Evolutionary conservation across 192 early-diverging fungal species (phyloP), one percentile per base, ranked within the genome.

Genomic region (Haplosporangium gracile): DNA sequence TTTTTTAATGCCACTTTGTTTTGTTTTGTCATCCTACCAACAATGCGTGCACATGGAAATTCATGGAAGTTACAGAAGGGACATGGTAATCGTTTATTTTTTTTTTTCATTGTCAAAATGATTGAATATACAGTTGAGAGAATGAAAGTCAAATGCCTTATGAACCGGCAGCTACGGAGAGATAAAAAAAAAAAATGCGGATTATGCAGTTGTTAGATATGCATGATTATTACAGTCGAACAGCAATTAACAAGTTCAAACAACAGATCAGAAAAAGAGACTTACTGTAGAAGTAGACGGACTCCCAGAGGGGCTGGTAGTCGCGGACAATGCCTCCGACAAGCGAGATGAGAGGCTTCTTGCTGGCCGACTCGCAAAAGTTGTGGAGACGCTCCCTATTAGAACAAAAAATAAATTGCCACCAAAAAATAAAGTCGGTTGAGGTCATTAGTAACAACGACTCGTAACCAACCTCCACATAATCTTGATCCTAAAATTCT

Each of bases 271-370:
- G 63, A 45, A 77, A 42, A 49, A 26, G 24, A 42, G 8, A 70
- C 80, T 49, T 89, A 89, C 88, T 98, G 87, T 98, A 98, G 82
- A 97, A 98, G 88, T 98, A 95, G 78, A 96, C 93, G 65, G 93
- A 92, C 89, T 98, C 94, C 96, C 96, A 97, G 32, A 98, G 89
- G 9, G 96, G 96, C 83, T 96, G 94, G 87, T 98, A 98, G 88
- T 98, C 97, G 34, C 92, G 92, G 51, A 97, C 88, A 57, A 97
- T 92, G 71, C 95, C 93, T 63, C 93, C 93, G 34, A 96, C 90
- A 79, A 97, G 89, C 22, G 94, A 95, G 57, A 97, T 91, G 60
- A 97, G 82, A 68, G 95, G 94, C 89, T 94, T 96, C 78, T 92
- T 93, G 76, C 89, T 89, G n/a, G 93, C 91, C 68, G 92, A 89